Conservation (phyloP, 768 basidiomycete genomes). For the Dendrothele bispora region DNA sequence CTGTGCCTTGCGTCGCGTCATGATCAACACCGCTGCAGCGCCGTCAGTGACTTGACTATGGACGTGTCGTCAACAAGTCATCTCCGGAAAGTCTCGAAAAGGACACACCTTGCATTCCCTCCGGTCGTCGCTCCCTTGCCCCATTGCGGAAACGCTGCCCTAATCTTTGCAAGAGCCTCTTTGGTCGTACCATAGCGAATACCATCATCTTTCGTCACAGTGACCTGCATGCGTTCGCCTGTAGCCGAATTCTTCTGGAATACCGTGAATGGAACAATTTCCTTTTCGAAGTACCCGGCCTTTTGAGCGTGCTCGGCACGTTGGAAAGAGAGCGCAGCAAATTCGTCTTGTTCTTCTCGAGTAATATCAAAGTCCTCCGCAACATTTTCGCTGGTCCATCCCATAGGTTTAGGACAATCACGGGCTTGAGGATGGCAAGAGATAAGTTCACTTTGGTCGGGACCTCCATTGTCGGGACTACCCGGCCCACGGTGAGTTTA, state of each 20-base stretch:
- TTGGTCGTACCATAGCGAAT: slow-evolving; percentile 75
- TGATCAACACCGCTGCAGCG: slow-evolving; percentile 77
- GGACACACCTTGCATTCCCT: slow-evolving; percentile 62
- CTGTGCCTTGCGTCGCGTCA: slow-evolving; percentile 79
- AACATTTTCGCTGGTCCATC: slow-evolving; percentile 89
- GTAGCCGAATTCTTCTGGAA: slow-evolving; percentile 57
- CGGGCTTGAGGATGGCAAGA: slow-evolving; percentile 51
- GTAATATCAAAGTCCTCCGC: slow-evolving; percentile 71
- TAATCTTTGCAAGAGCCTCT: slow-evolving; percentile 61
- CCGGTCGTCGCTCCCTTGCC: slow-evolving; percentile 72
- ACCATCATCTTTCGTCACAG: slow-evolving; percentile 72
- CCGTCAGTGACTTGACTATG: slow-evolving; percentile 87
- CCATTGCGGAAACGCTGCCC: slow-evolving; percentile 83
- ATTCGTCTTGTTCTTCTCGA: slow-evolving; percentile 74
- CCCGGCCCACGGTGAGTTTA: slow-evolving; percentile 11
- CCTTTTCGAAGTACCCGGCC: slow-evolving; percentile 59
- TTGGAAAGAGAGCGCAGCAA: slow-evolving; percentile 74
- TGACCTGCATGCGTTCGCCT: slow-evolving; percentile 50
- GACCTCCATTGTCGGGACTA: slow-evolving; percentile 67
- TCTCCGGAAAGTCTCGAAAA: background rate
- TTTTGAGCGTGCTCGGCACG: slow-evolving; percentile 76
- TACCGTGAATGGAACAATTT: slow-evolving; percentile 78
- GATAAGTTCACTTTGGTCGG: slow-evolving; percentile 61
- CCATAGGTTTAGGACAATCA: slow-evolving; percentile 76
- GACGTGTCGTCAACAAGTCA: too few species aligned